Evolutionary conservation across 805 yeast genomes (phyloP).

Genomic region (Pichia membranifaciens): DNA sequence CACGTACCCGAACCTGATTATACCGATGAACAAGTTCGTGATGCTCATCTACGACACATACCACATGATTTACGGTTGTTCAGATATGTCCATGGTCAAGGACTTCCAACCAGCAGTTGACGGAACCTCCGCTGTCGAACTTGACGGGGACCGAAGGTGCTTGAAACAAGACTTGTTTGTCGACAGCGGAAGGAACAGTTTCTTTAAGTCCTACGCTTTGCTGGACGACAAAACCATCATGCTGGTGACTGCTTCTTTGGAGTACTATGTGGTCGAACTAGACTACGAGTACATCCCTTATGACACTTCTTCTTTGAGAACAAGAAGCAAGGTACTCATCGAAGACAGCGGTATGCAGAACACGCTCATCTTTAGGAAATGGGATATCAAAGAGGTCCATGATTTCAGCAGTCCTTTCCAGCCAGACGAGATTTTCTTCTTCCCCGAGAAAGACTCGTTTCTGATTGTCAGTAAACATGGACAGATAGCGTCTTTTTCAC

Average conservation of each 20-base stretch:
- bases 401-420: background rate
- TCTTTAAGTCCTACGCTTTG: slow-evolving; percentile 4
- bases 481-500: background rate
- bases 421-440: background rate
- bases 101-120: no score
- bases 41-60: slow-evolving; percentile 16
- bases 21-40: slow-evolving; percentile 16
- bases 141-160: background rate
- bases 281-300: slow-evolving; percentile 2
- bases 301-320: background rate
- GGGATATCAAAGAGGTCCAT: background rate
- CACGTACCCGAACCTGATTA: slow-evolving; percentile 13
- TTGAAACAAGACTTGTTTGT: background rate
- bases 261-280: background rate
- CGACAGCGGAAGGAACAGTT: slow-evolving; percentile 7
- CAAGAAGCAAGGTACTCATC: background rate
- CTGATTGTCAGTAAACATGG: background rate
- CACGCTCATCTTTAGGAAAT: background rate
- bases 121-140: no score
- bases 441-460: background rate
- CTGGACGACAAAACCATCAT: background rate
- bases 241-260: background rate
- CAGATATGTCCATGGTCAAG: slow-evolving; percentile 7
- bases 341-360: background rate
- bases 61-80: slow-evolving; percentile 18